Base-by-base conservation (phyloP, 2,329 filamentous ascomycete genomes). In the Berkeleyomyces basicola region DNA sequence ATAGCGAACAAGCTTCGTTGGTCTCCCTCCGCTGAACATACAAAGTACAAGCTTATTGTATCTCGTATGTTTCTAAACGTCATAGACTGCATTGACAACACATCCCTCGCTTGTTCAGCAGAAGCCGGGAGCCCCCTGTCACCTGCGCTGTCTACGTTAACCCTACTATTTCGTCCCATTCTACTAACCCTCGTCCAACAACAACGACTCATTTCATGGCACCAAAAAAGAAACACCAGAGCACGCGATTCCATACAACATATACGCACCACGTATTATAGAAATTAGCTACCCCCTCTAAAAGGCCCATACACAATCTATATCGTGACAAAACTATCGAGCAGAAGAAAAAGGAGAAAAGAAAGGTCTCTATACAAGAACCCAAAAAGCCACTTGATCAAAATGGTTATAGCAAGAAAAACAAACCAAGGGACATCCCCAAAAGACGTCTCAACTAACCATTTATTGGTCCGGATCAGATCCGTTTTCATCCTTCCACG, bases 401-500 rank as follows among this genome's bases (percentile, higher is more conserved):
- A 42, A 33, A 39, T 55, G 58, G 31, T 46, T 11, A 62, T 57
- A 7, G 11, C 55, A 58, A 58, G n/a, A 63, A 60, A 58, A 63
- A 10, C 23, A 44, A 62, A 39, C 10, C 42, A 36, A 47, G 23
- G 23, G 23, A 16, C 51, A 44, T 42, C n/a, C 47, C 58, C 14
- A 58, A 43, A 46, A 43, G 16, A 33, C 46, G 23, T 44, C 39
- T 43, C 31, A 47, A 47, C 61, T 40, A 43, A 9, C 33, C 44
- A 16, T 51, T 49, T 59, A 57, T 7, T 62, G 55, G 59, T 65
- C 65, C 44, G 59, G 46, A 39, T 62, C 62, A 7, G 63, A 64
- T 7, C 44, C 71, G 7, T 75, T 74, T 37, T 75, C 75, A 7
- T 73, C 77, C 63, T 74, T 78, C 81, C 81, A 83, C n/a, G 75